Base-by-base conservation (phyloP, 345 rosid species). In the Passiflora organensis region DNA sequence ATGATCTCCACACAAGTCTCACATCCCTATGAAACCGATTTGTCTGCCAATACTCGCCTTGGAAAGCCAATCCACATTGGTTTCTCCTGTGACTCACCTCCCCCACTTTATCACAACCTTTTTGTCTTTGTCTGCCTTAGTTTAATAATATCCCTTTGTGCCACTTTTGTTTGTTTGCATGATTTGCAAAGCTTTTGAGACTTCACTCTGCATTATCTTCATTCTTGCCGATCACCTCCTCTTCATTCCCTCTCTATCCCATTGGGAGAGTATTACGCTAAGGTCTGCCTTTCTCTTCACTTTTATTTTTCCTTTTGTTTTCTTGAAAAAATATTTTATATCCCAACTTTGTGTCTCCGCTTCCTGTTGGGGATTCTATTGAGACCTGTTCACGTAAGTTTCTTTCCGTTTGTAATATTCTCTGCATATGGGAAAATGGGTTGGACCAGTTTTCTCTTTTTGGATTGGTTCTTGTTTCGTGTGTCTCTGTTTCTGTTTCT, bases 31-130 rank as follows among this genome's bases (percentile, higher is more conserved):
- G 56, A 64, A 48, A 32, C 60, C 24, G 67, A 55, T 55, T 28
- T 55, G 60, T 19, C 50, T 64, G 10, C 34, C 41, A 56, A 14
- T 32, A 5, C 37, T 44, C 62, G 32, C 51, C 62, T 55, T 46
- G 56, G 13, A 64, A 55, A 55, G 15, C 62, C 38, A 55, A 55
- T 63, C 60, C 61, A 39, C 58, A 21, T 38, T 47, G 36, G 10
- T 45, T 22, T 32, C 15, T 16, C 25, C 44, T 34, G 47, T n/a
- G 47, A 53, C 59, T 55, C 60, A 46, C 51, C 43, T 23, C 47
- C n/a, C 15, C 5, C 4, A 11, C 25, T 6, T 21, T 1, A 34
- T 47, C 48, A 37, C 48, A 63, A 32, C 24, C 4, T 13, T n/a
- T 56, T 64, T 56, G 68, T 55, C 62, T 42, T n/a, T 9, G 12